These are phyloP conservation scores for Taxawa tesnikishii DNA, from an alignment of 2,329 filamentous ascomycete species.

Conservation along the genomic window DNA sequence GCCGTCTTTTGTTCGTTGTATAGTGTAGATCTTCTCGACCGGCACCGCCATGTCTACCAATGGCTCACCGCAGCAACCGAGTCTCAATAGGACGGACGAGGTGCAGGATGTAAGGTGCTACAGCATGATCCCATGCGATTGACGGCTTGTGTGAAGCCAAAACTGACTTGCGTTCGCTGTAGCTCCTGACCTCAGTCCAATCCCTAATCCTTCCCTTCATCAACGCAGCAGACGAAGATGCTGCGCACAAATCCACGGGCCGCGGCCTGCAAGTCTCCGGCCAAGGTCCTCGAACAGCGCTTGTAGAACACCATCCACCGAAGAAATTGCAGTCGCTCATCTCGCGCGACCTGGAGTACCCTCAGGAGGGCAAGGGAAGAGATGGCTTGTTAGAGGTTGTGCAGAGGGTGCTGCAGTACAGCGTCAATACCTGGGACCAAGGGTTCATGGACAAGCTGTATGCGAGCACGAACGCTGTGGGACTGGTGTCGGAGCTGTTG, in stretches of 20 bases:
- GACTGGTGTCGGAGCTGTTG: conserved; percentile 72
- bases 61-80: conserved; percentile 7
- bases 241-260: conserved; percentile 42
- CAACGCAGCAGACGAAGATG: conserved; percentile 53
- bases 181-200: conserved; percentile 60
- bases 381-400: conserved; percentile 38
- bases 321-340: conserved; percentile 28
- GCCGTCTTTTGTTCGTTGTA: too few relatives aligned
- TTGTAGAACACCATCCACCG: conserved; percentile 32
- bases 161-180: conserved; percentile 10
- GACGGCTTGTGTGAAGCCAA: too few relatives aligned
- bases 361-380: conserved; percentile 24
- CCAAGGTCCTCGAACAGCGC: conserved; percentile 35
- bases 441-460: conserved; percentile 95
- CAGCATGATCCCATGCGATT: background rate
- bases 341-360: conserved; percentile 23
- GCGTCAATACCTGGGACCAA: conserved; percentile 97
- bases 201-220: conserved; percentile 60
- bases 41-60: too few relatives aligned
- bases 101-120: conserved; percentile 19
- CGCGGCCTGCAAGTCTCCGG: conserved; percentile 51
- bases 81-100: conserved; percentile 19
- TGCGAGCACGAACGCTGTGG: conserved; percentile 76
- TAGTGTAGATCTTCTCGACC: too few relatives aligned
- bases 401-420: conserved; percentile 62